A percentile compares a stretch with the other conserved stretches of the same genome.
phyloP scores from a whole-genome alignment of 2,329 filamentous ascomycete species.

The Xylogone sp. region DNA sequence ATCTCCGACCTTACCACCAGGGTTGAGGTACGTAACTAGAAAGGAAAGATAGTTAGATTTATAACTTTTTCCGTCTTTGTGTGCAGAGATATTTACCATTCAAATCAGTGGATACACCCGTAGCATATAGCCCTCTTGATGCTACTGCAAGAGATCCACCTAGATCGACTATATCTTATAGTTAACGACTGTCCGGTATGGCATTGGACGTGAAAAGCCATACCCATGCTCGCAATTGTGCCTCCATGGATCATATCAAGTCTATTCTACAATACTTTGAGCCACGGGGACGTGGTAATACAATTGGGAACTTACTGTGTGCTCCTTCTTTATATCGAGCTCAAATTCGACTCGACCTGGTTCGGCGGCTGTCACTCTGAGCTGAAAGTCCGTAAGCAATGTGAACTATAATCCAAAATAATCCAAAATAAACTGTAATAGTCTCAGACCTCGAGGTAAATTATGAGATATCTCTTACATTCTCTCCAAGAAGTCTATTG shows the following conservation, averaged over 20 bases:
- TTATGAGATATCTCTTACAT: conserved; percentile 16
- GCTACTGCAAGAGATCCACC: conserved; percentile 63
- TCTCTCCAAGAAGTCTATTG: conserved; percentile 27
- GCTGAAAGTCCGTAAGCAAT: conserved; percentile 46
- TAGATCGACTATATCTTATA: conserved; percentile 46
- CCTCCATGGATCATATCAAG: conserved; percentile 74
- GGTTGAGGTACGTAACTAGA: conserved; percentile 59
- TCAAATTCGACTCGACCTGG: conserved; percentile 72
- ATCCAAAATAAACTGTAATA: too few relatives aligned
- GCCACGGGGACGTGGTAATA: background rate
- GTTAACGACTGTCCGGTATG: background rate
- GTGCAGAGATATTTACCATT: conserved; percentile 56
- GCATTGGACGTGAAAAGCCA: background rate
- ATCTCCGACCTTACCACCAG: conserved; percentile 55
- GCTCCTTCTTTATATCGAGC: conserved; percentile 68
- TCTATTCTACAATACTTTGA: conserved; percentile 66
- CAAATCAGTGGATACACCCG: conserved; percentile 62
- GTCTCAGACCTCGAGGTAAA: too few relatives aligned
- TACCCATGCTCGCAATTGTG: conserved; percentile 67
- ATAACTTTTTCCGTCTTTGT: too few relatives aligned
- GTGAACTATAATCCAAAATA: too few relatives aligned
- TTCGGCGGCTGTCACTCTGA: conserved; percentile 61
- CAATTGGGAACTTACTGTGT: conserved; percentile 55
- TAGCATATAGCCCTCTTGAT: conserved; percentile 58
- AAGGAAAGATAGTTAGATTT: too few relatives aligned